These are phyloP conservation scores for Epichloe coenophiala DNA, from an alignment of 2,329 filamentous ascomycete species.

Conservation along the genomic window DNA sequence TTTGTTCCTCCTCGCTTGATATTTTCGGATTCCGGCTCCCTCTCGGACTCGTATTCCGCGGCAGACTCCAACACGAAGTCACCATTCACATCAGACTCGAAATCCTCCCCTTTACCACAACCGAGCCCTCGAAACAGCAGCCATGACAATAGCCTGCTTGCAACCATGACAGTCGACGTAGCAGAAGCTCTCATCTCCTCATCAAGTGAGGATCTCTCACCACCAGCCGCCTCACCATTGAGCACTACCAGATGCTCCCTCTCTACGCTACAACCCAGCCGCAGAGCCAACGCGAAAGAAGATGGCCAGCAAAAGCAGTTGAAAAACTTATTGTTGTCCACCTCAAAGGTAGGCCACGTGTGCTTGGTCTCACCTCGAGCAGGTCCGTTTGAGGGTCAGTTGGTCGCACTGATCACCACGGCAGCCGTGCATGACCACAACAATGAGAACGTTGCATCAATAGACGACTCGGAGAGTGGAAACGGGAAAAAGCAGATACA, in stretches of 20 bases:
- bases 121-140: slow-evolving; percentile 3
- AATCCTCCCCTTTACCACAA: not conserved
- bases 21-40: not conserved
- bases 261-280: not conserved
- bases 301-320: slow-evolving; percentile 5
- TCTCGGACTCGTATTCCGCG: not conserved
- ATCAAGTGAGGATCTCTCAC: not conserved
- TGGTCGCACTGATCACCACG: slow-evolving; percentile 33
- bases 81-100: not conserved
- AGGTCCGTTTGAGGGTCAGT: slow-evolving; percentile 35
- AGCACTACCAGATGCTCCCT: not conserved
- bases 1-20: not conserved
- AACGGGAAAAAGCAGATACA: slow-evolving; percentile 28
- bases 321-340: slow-evolving; percentile 27
- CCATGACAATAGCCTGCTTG: slow-evolving; percentile 4
- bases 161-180: slow-evolving; percentile 6
- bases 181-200: slow-evolving; percentile 4
- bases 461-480: slow-evolving; percentile 21
- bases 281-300: not conserved
- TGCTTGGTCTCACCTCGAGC: slow-evolving; percentile 33
- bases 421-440: slow-evolving; percentile 6
- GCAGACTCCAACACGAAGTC: not conserved
- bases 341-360: slow-evolving; percentile 26
- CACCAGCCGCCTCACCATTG: not conserved
- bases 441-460: slow-evolving; percentile 17